Percentiles rank a stretch among this genome's conserved stretches.
These are phyloP conservation scores for Tricholomella constricta DNA, from an alignment of 768 basidiomycete genomes.

Conservation along the genomic window DNA sequence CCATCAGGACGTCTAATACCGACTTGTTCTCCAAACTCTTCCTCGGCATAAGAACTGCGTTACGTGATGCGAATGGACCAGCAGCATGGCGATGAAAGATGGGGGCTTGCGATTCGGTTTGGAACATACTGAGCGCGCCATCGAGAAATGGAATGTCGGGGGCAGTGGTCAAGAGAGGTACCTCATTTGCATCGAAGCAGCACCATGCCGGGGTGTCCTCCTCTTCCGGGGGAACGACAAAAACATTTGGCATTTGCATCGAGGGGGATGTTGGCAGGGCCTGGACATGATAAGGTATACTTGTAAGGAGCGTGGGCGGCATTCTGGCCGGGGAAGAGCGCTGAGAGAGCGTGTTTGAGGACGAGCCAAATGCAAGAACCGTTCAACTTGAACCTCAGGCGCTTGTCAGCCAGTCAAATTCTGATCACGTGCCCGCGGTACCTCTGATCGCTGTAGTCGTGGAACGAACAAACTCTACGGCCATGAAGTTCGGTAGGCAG, in stretches of 20 bases:
- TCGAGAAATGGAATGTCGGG: constrained; percentile 37
- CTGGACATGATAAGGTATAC: neutral
- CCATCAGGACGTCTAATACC: constrained; percentile 32
- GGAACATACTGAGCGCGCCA: constrained; percentile 25
- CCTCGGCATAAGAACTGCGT: constrained; percentile 24
- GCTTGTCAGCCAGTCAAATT: neutral
- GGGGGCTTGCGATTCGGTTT: constrained; percentile 21
- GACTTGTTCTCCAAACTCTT: constrained; percentile 27
- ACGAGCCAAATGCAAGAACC: neutral
- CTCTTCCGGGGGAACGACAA: constrained; percentile 60
- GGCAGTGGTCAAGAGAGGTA: constrained; percentile 17
- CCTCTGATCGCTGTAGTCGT: neutral
- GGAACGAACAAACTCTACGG: neutral
- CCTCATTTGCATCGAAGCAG: constrained; percentile 53
- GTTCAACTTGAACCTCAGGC: neutral
- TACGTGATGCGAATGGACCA: constrained; percentile 7
- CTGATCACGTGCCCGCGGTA: constrained; percentile 21
- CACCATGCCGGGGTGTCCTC: constrained; percentile 56
- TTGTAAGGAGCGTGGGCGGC: constrained; percentile 15
- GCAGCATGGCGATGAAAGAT: constrained; percentile 16
- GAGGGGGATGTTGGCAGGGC: constrained; percentile 7
- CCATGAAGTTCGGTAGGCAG: constrained; percentile 46
- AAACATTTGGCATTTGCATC: constrained; percentile 49
- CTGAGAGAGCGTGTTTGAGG: neutral
- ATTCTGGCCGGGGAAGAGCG: constrained; percentile 6